phyloP scores from a whole-genome alignment of 2,329 filamentous ascomycete genomes.

The Xylariaceae sp. region DNA sequence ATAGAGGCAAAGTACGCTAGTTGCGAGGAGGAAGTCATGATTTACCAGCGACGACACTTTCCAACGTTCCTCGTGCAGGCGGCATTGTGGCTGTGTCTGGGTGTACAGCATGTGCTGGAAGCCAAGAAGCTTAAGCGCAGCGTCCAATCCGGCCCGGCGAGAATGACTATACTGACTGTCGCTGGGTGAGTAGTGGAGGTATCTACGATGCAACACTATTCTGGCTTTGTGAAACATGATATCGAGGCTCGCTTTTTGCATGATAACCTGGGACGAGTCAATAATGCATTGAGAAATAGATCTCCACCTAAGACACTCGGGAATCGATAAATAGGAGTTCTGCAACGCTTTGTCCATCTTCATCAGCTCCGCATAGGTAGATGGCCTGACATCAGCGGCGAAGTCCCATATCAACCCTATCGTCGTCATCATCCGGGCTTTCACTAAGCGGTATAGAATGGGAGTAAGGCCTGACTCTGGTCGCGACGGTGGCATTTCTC shows the following conservation, averaged over 20 bases:
- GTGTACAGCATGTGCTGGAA: slow-evolving; percentile 57
- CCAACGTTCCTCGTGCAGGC: slow-evolving; percentile 52
- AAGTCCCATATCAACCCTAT: slow-evolving; percentile 39
- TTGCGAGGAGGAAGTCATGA: slow-evolving; percentile 55
- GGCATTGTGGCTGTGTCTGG: slow-evolving; percentile 52
- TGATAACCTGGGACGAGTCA: slow-evolving; percentile 57
- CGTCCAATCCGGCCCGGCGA: slow-evolving; percentile 52
- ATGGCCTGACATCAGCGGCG: slow-evolving; percentile 25
- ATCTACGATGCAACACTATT: slow-evolving; percentile 61
- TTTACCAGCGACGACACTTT: slow-evolving; percentile 53
- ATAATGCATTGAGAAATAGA: slow-evolving; percentile 47
- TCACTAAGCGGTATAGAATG: slow-evolving; percentile 36
- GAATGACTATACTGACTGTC: slow-evolving; percentile 50
- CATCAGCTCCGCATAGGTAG: slow-evolving; percentile 35
- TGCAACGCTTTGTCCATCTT: slow-evolving; percentile 33
- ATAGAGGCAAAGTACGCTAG: slow-evolving; percentile 56
- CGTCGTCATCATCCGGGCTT: slow-evolving; percentile 46
- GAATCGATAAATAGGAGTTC: slow-evolving; percentile 24
- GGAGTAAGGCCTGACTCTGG: slow-evolving; percentile 41
- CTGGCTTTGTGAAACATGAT: slow-evolving; percentile 58
- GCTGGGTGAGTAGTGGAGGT: slow-evolving; percentile 47
- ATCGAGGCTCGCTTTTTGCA: slow-evolving; percentile 58
- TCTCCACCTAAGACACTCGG: slow-evolving; percentile 28
- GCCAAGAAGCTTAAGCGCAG: slow-evolving; percentile 55
- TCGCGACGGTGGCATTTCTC: slow-evolving; percentile 45